Percentiles rank a stretch among this genome's conserved stretches.
Evolutionary conservation across 805 yeast genomes (phyloP).

Genomic region (Yamadazyma ubonensis): DNA sequence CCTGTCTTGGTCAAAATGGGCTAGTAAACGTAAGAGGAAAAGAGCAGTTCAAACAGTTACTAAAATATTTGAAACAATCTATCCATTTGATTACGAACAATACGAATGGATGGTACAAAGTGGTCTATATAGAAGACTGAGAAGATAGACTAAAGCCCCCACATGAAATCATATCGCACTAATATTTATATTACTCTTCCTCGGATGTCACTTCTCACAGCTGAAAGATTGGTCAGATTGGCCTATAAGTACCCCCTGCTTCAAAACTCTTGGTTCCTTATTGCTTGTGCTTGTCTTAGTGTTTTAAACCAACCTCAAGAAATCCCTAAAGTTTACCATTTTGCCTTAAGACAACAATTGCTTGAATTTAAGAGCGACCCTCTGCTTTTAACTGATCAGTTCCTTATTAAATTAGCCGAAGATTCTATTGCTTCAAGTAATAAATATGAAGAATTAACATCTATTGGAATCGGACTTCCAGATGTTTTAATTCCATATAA

Average conservation of each 20-base stretch:
- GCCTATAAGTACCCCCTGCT: conserved; percentile 56
- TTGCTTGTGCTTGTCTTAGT: conserved; percentile 79
- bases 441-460: conserved; percentile 36
- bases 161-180: neutral
- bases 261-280: conserved; percentile 63
- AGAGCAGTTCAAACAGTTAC: neutral
- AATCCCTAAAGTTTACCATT: conserved; percentile 70
- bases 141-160: conserved; percentile 3
- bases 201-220: conserved; percentile 29
- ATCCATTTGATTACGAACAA: neutral
- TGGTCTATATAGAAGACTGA: conserved; percentile 1
- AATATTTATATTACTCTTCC: neutral
- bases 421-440: conserved; percentile 40
- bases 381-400: conserved; percentile 31
- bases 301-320: conserved; percentile 83
- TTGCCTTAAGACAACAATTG: conserved; percentile 52
- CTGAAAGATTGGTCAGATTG: conserved; percentile 53
- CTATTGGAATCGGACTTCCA: conserved; percentile 44
- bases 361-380: conserved; percentile 29
- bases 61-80: neutral
- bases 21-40: neutral
- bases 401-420: conserved; percentile 35
- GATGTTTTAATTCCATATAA: conserved; percentile 41
- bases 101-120: conserved; percentile 1
- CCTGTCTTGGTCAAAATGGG: conserved; percentile 1